Evolutionary conservation across 2,329 filamentous ascomycete species (phyloP).

Genomic region (Didymella glomerata): DNA sequence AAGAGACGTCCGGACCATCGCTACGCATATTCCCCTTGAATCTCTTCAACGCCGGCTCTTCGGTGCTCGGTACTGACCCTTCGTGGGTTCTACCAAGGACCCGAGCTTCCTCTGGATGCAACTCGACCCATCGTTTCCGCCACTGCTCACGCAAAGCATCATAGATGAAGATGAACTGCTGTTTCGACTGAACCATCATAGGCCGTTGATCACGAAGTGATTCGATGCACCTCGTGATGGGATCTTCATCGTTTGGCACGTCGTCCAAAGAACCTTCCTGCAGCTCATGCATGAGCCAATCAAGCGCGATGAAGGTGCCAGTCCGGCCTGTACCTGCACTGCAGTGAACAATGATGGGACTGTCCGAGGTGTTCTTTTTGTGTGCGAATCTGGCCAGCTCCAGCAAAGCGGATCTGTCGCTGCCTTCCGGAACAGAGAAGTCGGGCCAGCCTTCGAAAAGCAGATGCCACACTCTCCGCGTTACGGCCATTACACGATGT

Average conservation of each 20-base stretch:
- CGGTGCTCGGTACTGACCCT: no score
- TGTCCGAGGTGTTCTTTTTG: constrained; percentile 59
- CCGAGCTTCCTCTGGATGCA: constrained; percentile 39
- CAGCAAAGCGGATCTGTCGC: constrained; percentile 68
- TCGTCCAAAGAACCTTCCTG: constrained; percentile 72
- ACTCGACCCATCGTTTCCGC: constrained; percentile 61
- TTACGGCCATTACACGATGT: no score
- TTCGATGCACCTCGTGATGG: constrained; percentile 82
- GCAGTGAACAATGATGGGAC: constrained; percentile 75
- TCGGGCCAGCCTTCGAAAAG: constrained; percentile 91
- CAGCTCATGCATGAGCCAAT: constrained; percentile 85
- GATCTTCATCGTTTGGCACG: constrained; percentile 64
- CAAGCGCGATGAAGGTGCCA: constrained; percentile 95
- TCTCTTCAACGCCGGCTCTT: no score
- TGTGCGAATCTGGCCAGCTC: constrained; percentile 73
- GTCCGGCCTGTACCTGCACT: constrained; percentile 93
- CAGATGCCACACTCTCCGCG: constrained; percentile 80
- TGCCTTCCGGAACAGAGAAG: constrained; percentile 79
- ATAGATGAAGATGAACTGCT: constrained; percentile 89
- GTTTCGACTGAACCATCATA: constrained; percentile 92
- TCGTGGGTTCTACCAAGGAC: no score
- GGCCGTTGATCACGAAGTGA: constrained; percentile 83
- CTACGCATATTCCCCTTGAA: no score
- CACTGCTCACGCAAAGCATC: constrained; percentile 80
- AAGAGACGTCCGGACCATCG: no score